Evolutionary conservation across 768 basidiomycete genomes (phyloP).

Genomic region (Boletus reticulatus): DNA sequence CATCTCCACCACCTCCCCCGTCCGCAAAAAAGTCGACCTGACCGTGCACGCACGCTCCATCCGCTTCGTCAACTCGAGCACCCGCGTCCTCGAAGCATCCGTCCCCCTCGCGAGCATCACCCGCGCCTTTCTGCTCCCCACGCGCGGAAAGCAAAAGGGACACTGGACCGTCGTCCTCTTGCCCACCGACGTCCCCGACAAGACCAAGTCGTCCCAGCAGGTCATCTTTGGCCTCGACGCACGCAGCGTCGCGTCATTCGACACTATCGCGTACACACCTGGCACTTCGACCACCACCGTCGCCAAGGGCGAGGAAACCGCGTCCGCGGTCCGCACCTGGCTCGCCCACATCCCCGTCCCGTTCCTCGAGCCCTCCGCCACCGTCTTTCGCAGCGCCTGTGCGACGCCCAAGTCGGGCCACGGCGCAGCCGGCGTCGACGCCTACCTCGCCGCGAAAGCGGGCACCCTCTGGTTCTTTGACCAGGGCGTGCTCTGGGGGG

Average conservation of each 20-base stretch:
- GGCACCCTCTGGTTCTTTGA: constrained; percentile 73
- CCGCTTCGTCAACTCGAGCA: constrained; percentile 49
- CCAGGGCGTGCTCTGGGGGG: constrained; percentile 69
- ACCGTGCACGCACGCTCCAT: constrained; percentile 51
- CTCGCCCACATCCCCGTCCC: constrained; percentile 46
- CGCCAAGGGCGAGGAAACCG: constrained; percentile 53
- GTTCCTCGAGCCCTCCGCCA: constrained; percentile 46
- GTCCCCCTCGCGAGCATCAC: constrained; percentile 49
- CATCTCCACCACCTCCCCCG: constrained; percentile 67
- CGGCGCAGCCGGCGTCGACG: constrained; percentile 62
- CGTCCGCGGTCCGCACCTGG: constrained; percentile 49
- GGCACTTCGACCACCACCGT: constrained; percentile 26
- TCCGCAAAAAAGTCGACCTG: constrained; percentile 75
- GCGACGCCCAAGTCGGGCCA: constrained; percentile 31
- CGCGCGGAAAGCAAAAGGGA: constrained; percentile 65
- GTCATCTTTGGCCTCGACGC: constrained; percentile 75
- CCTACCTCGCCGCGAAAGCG: constrained; percentile 67
- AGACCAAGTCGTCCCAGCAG: constrained; percentile 46
- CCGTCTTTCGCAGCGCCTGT: constrained; percentile 57
- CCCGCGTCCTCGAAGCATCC: constrained; percentile 47
- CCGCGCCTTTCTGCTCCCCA: constrained; percentile 71
- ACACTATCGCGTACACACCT: constrained; percentile 39
- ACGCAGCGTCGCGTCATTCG: constrained; percentile 41
- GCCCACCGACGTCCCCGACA: constrained; percentile 51
- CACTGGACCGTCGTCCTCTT: constrained; percentile 75